Base-by-base conservation (phyloP, 495 filamentous ascomycete genomes). In the Terfezia boudieri region DNA sequence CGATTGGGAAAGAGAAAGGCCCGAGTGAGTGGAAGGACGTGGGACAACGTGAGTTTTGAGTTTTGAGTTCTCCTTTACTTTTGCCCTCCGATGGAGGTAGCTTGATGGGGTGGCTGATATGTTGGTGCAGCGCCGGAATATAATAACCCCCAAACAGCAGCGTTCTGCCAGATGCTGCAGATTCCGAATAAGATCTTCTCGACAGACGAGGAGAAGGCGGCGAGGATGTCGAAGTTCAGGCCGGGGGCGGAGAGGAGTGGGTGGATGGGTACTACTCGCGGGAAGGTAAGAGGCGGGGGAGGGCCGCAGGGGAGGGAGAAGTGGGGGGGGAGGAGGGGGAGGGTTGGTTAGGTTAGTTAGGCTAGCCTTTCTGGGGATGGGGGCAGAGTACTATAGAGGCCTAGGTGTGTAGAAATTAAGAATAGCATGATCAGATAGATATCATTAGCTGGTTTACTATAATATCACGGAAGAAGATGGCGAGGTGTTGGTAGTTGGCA, bases 101-200 rank as follows among this genome's bases (percentile, higher is more conserved):
- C 16, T 43, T 43, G 38, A 43, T 43, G 38, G 16, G 10, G 38
- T 46, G 41, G 41, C 14, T 14, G 8, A 46, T 43, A 11, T 46
- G 41, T 4, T 46, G 41, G 0, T 60, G 67, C 0, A 60, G 73
- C 52, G 57, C 64, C 60, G 20, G 51, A 53, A 59, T 46, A 86
- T 64, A 82, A 71, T 11, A 95, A 87, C 63, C 77, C 79, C 5
- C 88, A 95, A 67, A 95, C 85, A 9, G 67, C 67, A 8, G 62
- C 67, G 16, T 96, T 90, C 66, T 95, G 90, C 64, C 71, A 77
- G 53, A 64, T 94, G 55, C 50, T 94, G 1, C 77, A 77, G 4
- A 83, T 95, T 38, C 70, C 73, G 35, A 88, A 96, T 67, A 72
- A 76, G 43, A 94, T 94, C 69, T 69, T 77, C 57, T 70, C 80